Evolutionary conservation across 805 yeast genomes (phyloP).

Genomic region (Candida tibetensis): DNA sequence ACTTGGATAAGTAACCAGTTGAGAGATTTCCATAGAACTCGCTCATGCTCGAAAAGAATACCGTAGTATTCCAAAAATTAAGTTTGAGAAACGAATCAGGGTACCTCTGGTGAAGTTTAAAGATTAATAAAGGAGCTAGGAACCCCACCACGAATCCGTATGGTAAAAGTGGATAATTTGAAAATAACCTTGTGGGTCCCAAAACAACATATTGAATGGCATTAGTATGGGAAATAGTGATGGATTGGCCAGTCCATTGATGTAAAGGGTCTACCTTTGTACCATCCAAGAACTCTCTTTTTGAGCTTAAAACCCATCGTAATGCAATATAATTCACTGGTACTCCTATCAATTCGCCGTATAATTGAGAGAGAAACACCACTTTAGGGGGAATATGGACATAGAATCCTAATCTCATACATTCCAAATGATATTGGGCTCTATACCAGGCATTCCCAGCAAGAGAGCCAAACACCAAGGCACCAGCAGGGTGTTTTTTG

Average conservation of each 20-base stretch:
- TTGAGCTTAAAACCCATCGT: conserved; percentile 44
- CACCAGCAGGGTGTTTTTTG: conserved; percentile 46
- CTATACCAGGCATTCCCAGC: conserved; percentile 49
- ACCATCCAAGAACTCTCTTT: conserved; percentile 37
- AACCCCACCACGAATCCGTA: conserved; percentile 44
- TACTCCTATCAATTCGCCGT: conserved; percentile 53
- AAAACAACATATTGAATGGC: conserved; percentile 50
- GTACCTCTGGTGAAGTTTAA: conserved; percentile 22
- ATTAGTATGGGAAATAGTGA: conserved; percentile 43
- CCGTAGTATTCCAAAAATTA: conserved; percentile 46
- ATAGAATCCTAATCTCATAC: conserved; percentile 51
- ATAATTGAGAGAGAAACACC: conserved; percentile 50
- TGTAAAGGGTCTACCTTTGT: conserved; percentile 41
- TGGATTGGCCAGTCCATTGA: conserved; percentile 52
- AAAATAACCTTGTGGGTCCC: conserved; percentile 46
- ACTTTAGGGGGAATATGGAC: conserved; percentile 50
- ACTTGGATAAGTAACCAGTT: conserved; percentile 47
- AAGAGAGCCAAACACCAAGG: conserved; percentile 48
- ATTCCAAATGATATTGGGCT: conserved; percentile 39
- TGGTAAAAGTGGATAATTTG: conserved; percentile 42
- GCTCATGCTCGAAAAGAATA: conserved; percentile 47
- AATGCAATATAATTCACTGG: conserved; percentile 50
- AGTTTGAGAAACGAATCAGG: conserved; percentile 26
- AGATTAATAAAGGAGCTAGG: conserved; percentile 35
- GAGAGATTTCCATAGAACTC: conserved; percentile 49